These are phyloP conservation scores for Aaosphaeria arxii DNA, from an alignment of 2,329 filamentous ascomycete genomes.

Conservation along the genomic window DNA sequence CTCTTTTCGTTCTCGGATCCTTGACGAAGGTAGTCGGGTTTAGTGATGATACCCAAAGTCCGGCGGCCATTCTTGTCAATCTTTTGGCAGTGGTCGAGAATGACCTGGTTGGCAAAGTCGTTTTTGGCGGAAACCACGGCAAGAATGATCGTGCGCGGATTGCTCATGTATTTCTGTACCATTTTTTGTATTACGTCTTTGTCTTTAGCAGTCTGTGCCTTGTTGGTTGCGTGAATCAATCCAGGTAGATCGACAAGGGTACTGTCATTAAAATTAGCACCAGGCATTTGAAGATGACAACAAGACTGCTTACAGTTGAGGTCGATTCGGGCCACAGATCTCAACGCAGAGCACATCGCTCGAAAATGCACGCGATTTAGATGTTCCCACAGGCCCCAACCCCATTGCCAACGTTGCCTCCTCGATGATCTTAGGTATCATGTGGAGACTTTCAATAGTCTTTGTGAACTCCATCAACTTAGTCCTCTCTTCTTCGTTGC, in stretches of 20 bases:
- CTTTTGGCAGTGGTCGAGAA: background rate
- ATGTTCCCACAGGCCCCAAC: constrained; percentile 10
- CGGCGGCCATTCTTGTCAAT: background rate
- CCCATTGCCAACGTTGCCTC: constrained; percentile 54
- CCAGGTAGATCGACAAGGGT: background rate
- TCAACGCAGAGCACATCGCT: constrained; percentile 43
- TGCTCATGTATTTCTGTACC: background rate
- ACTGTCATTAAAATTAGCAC: no score
- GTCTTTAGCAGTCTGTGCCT: background rate
- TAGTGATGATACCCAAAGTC: background rate
- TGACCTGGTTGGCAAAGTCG: background rate
- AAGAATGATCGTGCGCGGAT: background rate
- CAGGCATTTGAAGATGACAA: no score
- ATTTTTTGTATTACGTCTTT: background rate
- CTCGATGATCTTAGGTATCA: constrained; percentile 51
- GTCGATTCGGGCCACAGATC: constrained; percentile 39
- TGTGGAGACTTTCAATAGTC: constrained; percentile 34
- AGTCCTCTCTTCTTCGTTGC: constrained; percentile 22
- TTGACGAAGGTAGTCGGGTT: constrained; percentile 15
- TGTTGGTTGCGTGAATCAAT: background rate
- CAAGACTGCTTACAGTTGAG: constrained; percentile 23
- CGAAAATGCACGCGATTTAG: constrained; percentile 33
- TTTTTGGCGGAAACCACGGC: background rate
- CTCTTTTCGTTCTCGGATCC: constrained; percentile 40
- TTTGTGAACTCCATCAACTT: constrained; percentile 37